Conservation (phyloP, 2,329 filamentous ascomycete genomes). For the Xylariales sp. region DNA sequence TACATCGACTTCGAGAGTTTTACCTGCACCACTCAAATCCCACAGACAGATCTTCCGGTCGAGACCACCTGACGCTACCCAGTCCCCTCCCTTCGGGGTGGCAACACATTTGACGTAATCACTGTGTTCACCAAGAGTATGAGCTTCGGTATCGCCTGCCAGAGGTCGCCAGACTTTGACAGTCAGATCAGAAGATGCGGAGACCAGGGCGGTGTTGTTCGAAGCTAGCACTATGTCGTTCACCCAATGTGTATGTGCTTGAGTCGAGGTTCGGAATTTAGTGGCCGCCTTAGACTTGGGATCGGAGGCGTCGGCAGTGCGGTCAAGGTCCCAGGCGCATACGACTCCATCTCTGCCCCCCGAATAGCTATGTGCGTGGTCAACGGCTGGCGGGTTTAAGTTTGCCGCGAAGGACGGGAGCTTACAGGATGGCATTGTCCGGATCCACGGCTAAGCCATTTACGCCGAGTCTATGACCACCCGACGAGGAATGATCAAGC, state of each 20-base stretch:
- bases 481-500: conserved; percentile 53
- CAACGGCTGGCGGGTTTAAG: conserved; percentile 8
- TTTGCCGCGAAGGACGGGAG: conserved; percentile 13
- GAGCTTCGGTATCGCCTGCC: conserved; percentile 59
- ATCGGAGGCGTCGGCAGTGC: conserved; percentile 44
- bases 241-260: conserved; percentile 92
- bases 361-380: conserved; percentile 65
- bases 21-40: conserved; percentile 84
- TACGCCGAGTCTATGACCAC: conserved; percentile 88
- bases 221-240: conserved; percentile 84
- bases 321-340: conserved; percentile 87
- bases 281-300: conserved; percentile 43
- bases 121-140: conserved; percentile 85
- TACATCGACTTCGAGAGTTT: conserved; percentile 81
- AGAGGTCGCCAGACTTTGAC: conserved; percentile 89
- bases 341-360: conserved; percentile 92
- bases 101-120: conserved; percentile 97
- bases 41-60: conserved; percentile 90
- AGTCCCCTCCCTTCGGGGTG: conserved; percentile 65
- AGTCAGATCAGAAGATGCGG: conserved; percentile 88
- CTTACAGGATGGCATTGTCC: conserved; percentile 80
- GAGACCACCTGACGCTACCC: conserved; percentile 90
- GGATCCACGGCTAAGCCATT: conserved; percentile 89
- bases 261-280: conserved; percentile 56
- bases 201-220: conserved; percentile 74